Base-by-base conservation (phyloP, 306 rosid species). In the Acacia acuminata region DNA sequence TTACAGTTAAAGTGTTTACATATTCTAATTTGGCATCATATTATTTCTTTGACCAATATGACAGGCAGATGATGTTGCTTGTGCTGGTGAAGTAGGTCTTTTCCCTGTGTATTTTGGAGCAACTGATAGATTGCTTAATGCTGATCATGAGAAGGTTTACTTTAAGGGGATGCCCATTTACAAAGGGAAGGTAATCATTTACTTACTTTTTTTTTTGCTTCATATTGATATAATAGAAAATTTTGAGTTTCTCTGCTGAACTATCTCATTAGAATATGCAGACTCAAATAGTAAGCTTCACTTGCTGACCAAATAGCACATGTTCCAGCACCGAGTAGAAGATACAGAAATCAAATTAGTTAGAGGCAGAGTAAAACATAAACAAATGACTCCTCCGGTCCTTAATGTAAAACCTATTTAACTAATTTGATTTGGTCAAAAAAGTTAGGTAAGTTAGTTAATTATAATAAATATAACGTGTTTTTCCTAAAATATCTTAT, bases 151-250 rank as follows among this genome's bases (percentile, higher is more conserved):
- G 19, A 76, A 93, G 78, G 90, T 91, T 61, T 94, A 93, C 88
- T 94, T 79, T 63, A 89, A 85, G 92, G 97, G 94, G 83, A 94
- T 94, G 97, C 97, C 97, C 71, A 15, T 72, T 25, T 89, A 87
- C 86, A 88, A 84, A 27, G 97, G 94, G 85, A 87, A 84, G 97
- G 98, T 91, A 89, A 20, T 82, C 27, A 43, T 45, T 16, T 69
- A 79, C 81, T 73, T 42, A 27, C 22, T 81, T 64, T 0, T 48
- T 64, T 0, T 48, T 69, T 53, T 65, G 76, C 44, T 34, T 77
- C 61, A 10, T 69, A 14, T 56, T 60, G 42, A 55, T 61, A 36
- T 63, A 20, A 77, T 19, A 58, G 51, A 55, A n/a, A 69, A 69
- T 68, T 67, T n/a, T 81, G 45, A 50, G 72, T 20, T 66, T 79